Evolutionary conservation across 768 basidiomycete species (phyloP).

Genomic region (Tephrocybe sp.): DNA sequence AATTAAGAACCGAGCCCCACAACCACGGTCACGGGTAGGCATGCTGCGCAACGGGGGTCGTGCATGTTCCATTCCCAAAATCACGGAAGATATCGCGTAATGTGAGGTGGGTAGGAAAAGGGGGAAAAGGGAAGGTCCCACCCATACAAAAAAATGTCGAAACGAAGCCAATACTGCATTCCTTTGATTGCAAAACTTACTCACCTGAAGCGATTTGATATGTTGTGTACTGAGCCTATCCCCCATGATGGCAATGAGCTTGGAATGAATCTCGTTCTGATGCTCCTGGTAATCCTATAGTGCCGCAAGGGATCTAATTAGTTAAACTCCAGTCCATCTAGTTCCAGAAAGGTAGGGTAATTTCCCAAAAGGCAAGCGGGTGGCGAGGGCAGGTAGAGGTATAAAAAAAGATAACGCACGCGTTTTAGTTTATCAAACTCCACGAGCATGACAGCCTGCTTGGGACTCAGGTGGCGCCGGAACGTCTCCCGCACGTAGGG

Average conservation of each 20-base stretch:
- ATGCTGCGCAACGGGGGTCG: too few species aligned
- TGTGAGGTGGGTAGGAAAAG: neutral
- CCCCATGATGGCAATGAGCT: slow-evolving; percentile 97
- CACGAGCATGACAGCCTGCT: slow-evolving; percentile 94
- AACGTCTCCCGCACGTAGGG: slow-evolving; percentile 96
- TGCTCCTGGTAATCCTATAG: slow-evolving; percentile 97
- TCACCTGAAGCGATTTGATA: slow-evolving; percentile 78
- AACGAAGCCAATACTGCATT: too few species aligned
- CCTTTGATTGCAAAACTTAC: too few species aligned
- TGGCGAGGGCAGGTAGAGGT: neutral
- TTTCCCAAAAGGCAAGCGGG: too few species aligned
- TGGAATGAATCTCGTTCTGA: slow-evolving; percentile 98
- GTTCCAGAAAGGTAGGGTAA: neutral
- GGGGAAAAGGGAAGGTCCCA: neutral
- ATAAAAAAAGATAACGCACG: slow-evolving; percentile 42
- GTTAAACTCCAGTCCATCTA: too few species aligned
- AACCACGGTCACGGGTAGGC: neutral
- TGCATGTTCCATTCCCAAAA: too few species aligned
- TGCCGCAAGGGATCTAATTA: too few species aligned
- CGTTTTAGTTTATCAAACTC: slow-evolving; percentile 99
- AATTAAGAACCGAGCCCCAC: neutral
- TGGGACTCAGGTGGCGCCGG: slow-evolving; percentile 87
- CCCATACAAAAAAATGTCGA: too few species aligned
- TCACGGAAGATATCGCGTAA: too few species aligned
- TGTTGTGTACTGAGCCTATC: slow-evolving; percentile 89